These are phyloP conservation scores for Podaxis sp. DNA, from an alignment of 768 basidiomycete genomes.

Conservation along the genomic window DNA sequence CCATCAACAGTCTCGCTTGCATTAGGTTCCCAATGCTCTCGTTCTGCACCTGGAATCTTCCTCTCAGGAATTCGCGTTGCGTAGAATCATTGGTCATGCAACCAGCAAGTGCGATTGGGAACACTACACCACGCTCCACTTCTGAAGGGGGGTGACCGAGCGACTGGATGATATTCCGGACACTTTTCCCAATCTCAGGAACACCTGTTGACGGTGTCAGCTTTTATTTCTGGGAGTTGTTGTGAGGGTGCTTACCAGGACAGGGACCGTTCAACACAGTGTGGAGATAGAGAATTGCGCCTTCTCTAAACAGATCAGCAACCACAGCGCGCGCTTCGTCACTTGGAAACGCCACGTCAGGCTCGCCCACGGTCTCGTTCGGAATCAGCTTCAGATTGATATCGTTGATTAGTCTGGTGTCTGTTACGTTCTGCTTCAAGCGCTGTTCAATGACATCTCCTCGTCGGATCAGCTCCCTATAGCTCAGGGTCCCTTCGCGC, in stretches of 20 bases:
- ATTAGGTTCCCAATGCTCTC: conserved; percentile 58
- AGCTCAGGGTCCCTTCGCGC: conserved; percentile 65
- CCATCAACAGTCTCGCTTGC: conserved; percentile 60
- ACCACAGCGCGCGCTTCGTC: conserved; percentile 50
- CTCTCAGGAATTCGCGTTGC: conserved; percentile 57
- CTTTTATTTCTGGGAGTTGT: neutral
- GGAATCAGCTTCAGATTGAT: conserved; percentile 29
- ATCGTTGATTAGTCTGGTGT: conserved; percentile 30
- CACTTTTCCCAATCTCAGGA: conserved; percentile 62
- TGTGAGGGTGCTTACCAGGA: conserved; percentile 50
- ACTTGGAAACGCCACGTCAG: conserved; percentile 27
- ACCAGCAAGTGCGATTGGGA: conserved; percentile 74
- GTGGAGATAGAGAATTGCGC: conserved; percentile 66
- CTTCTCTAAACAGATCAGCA: conserved; percentile 61
- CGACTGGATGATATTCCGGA: conserved; percentile 51
- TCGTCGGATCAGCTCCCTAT: conserved; percentile 71
- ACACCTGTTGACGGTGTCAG: conserved; percentile 46
- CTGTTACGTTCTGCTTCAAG: conserved; percentile 44
- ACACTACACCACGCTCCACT: conserved; percentile 65
- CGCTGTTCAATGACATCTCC: conserved; percentile 70
- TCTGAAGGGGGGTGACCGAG: conserved; percentile 56
- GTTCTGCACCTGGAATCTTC: conserved; percentile 52
- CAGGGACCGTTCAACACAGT: conserved; percentile 66
- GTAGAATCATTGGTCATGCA: conserved; percentile 67
- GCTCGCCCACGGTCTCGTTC: conserved; percentile 27